phyloP scores from a whole-genome alignment of 192 early-diverging fungal species.

The Coemansia sp. region DNA sequence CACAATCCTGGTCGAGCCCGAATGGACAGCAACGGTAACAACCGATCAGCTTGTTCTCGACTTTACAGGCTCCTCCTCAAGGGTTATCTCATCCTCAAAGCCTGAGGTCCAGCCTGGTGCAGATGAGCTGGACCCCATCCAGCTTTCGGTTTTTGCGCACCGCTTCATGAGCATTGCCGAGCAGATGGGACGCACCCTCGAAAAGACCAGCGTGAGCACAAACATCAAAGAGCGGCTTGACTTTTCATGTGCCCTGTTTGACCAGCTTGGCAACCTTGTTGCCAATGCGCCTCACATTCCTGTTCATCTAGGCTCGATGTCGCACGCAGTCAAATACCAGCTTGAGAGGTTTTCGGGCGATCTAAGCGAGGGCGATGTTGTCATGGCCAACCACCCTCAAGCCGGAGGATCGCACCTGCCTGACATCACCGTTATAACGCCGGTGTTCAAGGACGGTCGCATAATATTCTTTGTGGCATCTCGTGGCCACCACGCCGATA shows the following conservation, averaged over 20 bases:
- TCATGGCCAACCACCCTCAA: constrained; percentile 93
- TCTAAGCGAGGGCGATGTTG: constrained; percentile 88
- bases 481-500: constrained; percentile 92
- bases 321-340: constrained; percentile 92
- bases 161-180: constrained; percentile 98
- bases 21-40: constrained; percentile 75
- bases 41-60: constrained; percentile 61
- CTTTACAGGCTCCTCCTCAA: background rate
- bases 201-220: constrained; percentile 92
- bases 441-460: constrained; percentile 72
- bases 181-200: constrained; percentile 93
- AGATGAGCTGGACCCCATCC: constrained; percentile 81
- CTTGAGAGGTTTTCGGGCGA: constrained; percentile 67
- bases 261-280: constrained; percentile 77
- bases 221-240: constrained; percentile 99
- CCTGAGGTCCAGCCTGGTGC: constrained; percentile 6
- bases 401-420: constrained; percentile 95
- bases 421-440: constrained; percentile 95
- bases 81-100: background rate
- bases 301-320: constrained; percentile 92
- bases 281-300: constrained; percentile 90
- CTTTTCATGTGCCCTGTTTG: constrained; percentile 97
- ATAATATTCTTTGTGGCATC: constrained; percentile 95
- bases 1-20: constrained; percentile 84
- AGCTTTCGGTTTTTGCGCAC: constrained; percentile 89